A percentile compares a stretch with the other conserved stretches of the same genome.
Conservation (phyloP, 129 eudicot genomes). For the Flaveria trinervia region DNA sequence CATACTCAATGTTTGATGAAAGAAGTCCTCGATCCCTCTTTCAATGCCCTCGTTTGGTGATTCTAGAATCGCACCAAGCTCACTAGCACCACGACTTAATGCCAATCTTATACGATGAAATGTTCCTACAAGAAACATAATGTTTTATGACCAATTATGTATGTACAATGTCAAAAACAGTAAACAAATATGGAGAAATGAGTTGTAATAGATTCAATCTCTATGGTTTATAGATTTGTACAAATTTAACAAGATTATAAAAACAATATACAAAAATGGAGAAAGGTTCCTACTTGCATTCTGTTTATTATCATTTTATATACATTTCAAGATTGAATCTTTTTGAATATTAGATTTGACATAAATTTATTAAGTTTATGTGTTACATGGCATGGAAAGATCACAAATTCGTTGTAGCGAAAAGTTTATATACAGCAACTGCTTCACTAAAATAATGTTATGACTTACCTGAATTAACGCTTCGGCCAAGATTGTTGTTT, state of each 20-base stretch:
- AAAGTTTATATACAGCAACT: not conserved
- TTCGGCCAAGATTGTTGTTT: constrained; percentile 89
- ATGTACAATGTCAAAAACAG: not conserved
- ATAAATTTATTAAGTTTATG: not conserved
- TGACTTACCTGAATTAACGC: constrained; percentile 62
- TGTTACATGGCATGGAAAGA: constrained; percentile 1
- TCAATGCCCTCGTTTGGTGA: constrained; percentile 41
- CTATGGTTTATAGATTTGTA: not conserved
- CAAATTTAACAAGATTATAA: not conserved
- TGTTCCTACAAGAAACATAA: constrained; percentile 43
- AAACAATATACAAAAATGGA: too few relatives aligned
- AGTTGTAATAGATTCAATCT: not conserved
- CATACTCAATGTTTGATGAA: constrained; percentile 47
- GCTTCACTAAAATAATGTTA: not conserved
- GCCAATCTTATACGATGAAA: constrained; percentile 59
- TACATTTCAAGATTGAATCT: too few relatives aligned
- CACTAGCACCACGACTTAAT: constrained; percentile 60
- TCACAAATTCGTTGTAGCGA: not conserved
- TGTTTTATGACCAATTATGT: not conserved
- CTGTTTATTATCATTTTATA: not conserved
- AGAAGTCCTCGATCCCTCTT: constrained; percentile 48
- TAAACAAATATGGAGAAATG: not conserved
- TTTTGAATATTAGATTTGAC: not conserved
- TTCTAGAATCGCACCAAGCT: constrained; percentile 49
- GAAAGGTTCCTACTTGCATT: not conserved